Conservation (phyloP, 257 asterid genomes). For the Cruciata laevipes region DNA sequence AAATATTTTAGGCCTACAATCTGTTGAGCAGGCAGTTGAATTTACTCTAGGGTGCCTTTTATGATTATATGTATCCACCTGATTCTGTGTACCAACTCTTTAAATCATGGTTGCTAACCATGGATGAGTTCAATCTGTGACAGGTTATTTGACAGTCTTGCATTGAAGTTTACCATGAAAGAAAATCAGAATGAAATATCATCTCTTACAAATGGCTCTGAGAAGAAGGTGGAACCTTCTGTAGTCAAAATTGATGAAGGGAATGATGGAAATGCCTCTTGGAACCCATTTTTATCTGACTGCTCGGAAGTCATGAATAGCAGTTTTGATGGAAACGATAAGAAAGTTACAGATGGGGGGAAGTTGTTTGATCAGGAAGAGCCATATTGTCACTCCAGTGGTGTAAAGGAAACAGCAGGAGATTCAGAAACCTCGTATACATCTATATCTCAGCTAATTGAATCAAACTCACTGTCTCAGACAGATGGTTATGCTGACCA, state of each 20-base stretch:
- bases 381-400: slow-evolving; percentile 12
- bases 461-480: slow-evolving; percentile 17
- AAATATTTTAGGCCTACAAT: background rate
- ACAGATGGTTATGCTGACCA: slow-evolving; percentile 35
- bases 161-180: slow-evolving; percentile 45
- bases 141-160: slow-evolving; percentile 41
- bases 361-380: slow-evolving; percentile 24
- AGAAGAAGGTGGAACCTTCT: slow-evolving; percentile 28
- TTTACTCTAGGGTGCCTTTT: background rate
- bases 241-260: slow-evolving; percentile 23
- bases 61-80: slow-evolving; percentile 4
- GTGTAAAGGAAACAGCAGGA: slow-evolving; percentile 21
- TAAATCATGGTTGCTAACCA: slow-evolving; percentile 13
- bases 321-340: slow-evolving; percentile 19
- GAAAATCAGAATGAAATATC: slow-evolving; percentile 40
- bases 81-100: slow-evolving; percentile 9
- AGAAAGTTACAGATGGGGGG: slow-evolving; percentile 20
- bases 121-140: slow-evolving; percentile 27
- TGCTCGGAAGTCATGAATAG: slow-evolving; percentile 26
- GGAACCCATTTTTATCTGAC: slow-evolving; percentile 19
- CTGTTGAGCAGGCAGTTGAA: background rate
- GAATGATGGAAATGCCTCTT: slow-evolving; percentile 27
- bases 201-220: slow-evolving; percentile 31
- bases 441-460: slow-evolving; percentile 23
- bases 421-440: slow-evolving; percentile 22